phyloP scores from a whole-genome alignment of 345 rosid genomes.

The Draba incana region DNA sequence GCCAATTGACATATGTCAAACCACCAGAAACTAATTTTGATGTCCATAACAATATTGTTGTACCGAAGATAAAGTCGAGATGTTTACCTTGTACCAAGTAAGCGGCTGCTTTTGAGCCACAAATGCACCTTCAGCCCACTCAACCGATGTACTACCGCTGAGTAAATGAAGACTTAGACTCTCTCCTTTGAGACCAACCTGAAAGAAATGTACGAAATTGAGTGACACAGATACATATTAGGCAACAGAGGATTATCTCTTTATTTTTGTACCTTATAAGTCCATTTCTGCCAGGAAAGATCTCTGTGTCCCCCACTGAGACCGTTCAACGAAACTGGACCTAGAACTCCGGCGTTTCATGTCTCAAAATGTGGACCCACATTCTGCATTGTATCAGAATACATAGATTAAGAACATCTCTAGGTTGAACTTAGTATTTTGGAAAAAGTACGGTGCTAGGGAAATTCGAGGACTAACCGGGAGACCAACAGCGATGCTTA shows the following conservation, averaged over 20 bases:
- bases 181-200: conserved; percentile 98
- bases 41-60: not conserved
- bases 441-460: conserved; percentile 18
- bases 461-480: conserved; percentile 63
- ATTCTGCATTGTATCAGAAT: conserved; percentile 56
- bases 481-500: conserved; percentile 95
- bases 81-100: conserved; percentile 85
- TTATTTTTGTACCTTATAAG: conserved; percentile 66
- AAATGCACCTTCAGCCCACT: conserved; percentile 83
- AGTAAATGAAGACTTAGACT: conserved; percentile 84
- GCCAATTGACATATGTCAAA: conserved; percentile 19
- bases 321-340: conserved; percentile 83
- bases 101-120: conserved; percentile 85
- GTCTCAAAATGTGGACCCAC: conserved; percentile 98
- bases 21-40: not conserved
- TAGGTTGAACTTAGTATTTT: not conserved
- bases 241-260: not conserved
- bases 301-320: conserved; percentile 81
- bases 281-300: conserved; percentile 97
- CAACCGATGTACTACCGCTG: conserved; percentile 85
- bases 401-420: conserved; percentile 25
- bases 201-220: conserved; percentile 23
- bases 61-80: conserved; percentile 20
- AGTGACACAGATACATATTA: not conserved
- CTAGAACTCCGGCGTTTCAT: conserved; percentile 96